phyloP scores from a whole-genome alignment of 2,329 filamentous ascomycete species.

The Monosporascus ibericus region DNA sequence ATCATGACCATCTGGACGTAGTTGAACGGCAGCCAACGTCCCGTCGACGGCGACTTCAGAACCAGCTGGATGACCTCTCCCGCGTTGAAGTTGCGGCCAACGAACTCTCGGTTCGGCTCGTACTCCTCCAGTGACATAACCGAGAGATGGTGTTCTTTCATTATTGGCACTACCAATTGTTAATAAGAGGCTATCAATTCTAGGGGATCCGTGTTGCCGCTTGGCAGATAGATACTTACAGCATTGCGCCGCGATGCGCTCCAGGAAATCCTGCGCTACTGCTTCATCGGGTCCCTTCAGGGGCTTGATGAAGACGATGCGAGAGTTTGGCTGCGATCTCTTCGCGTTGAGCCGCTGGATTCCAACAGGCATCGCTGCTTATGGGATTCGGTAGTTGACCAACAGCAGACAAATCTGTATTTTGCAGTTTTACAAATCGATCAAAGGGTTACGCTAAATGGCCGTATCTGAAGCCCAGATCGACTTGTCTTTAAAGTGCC shows the following conservation, averaged over 20 bases:
- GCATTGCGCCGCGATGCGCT: slow-evolving; percentile 76
- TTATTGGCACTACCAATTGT: slow-evolving; percentile 51
- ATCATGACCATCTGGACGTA: slow-evolving; percentile 96
- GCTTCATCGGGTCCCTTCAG: slow-evolving; percentile 58
- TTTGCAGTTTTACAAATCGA: too few relatives aligned
- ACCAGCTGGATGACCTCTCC: slow-evolving; percentile 85
- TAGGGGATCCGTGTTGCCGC: too few relatives aligned
- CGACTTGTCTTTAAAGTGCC: too few relatives aligned
- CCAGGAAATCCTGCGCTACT: slow-evolving; percentile 63
- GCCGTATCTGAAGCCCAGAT: too few relatives aligned
- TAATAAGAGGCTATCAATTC: neutral
- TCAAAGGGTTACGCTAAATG: too few relatives aligned
- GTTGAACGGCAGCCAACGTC: slow-evolving; percentile 71
- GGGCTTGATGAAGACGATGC: slow-evolving; percentile 82
- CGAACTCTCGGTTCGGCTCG: slow-evolving; percentile 73
- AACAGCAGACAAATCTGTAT: too few relatives aligned
- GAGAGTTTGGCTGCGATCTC: slow-evolving; percentile 66
- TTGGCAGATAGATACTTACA: slow-evolving; percentile 32
- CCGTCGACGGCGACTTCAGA: slow-evolving; percentile 57
- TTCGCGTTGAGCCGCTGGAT: slow-evolving; percentile 75
- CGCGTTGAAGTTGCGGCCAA: slow-evolving; percentile 85
- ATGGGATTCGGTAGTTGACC: too few relatives aligned
- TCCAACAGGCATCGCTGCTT: slow-evolving; percentile 61
- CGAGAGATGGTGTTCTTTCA: slow-evolving; percentile 58
- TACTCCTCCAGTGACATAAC: slow-evolving; percentile 75